Percentiles rank a stretch among this genome's conserved stretches.
phyloP scores from a whole-genome alignment of 2,329 filamentous ascomycete species.

The Fusarium coicis region DNA sequence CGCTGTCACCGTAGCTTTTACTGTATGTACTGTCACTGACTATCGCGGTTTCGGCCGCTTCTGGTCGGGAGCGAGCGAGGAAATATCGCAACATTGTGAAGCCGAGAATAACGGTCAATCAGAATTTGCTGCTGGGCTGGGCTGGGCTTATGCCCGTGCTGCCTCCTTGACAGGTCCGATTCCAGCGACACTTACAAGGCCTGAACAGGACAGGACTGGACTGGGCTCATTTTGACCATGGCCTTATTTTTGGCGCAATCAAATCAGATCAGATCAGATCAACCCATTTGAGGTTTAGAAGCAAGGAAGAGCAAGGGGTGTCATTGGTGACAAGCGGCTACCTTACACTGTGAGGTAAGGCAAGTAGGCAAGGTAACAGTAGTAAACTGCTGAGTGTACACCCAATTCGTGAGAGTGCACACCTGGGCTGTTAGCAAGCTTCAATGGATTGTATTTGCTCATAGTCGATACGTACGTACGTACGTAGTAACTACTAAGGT shows the following conservation, averaged over 20 bases:
- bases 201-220: background rate
- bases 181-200: background rate
- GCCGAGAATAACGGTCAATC: slow-evolving; percentile 7
- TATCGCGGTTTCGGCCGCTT: slow-evolving; percentile 24
- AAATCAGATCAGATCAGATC: slow-evolving; percentile 36
- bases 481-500: background rate
- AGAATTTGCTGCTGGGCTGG: slow-evolving; percentile 4
- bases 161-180: slow-evolving; percentile 35
- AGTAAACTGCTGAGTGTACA: slow-evolving; percentile 7
- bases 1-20: background rate
- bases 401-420: slow-evolving; percentile 14
- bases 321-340: background rate
- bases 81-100: slow-evolving; percentile 21
- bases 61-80: slow-evolving; percentile 26
- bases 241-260: slow-evolving; percentile 36
- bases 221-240: slow-evolving; percentile 16
- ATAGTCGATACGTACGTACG: background rate
- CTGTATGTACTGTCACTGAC: background rate
- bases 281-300: slow-evolving; percentile 28
- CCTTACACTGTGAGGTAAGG: background rate
- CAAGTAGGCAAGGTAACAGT: background rate
- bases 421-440: slow-evolving; percentile 2
- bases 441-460: background rate
- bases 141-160: slow-evolving; percentile 26
- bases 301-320: slow-evolving; percentile 3